Base-by-base conservation (phyloP, 257 asterid species). In the Jacaranda mimosifolia region DNA sequence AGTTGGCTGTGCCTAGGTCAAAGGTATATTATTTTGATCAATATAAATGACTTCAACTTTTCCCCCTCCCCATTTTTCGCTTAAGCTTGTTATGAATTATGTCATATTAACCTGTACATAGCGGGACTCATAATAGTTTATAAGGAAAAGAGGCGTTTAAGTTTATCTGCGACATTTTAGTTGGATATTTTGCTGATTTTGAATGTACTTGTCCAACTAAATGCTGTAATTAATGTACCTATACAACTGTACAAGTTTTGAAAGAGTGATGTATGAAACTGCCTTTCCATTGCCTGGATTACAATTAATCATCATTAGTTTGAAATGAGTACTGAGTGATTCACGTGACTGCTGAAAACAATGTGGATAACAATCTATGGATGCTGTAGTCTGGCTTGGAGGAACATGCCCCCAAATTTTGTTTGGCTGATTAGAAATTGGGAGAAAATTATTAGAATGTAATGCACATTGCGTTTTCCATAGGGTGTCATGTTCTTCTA, bases 1-100 rank as follows among this genome's bases (percentile, higher is more conserved):
- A 70, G 73, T 79, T 81, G 74, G 53, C 77, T 1, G 45, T 53
- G 36, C 69, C 86, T 56, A 82, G 40, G 63, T 64, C 42, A 70
- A 84, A 87, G 95, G 98, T 91, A 83, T 72, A 79, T 21, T 46
- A 68, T 70, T 75, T 64, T 73, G 48, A 56, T 52, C 48, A 53
- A 17, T 38, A 11, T 67, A 56, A 72, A 9, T 74, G 21, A 19
- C 77, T 15, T 11, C 40, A 12, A 64, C 63, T 4, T 56, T 45
- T 15, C 3, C 13, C 36, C 9, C 36, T 67, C 9, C 21, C 11
- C 39, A 38, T 8, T 38, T 73, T 9, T 74, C 3, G 19, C 40
- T 51, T 63, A 46, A 38, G 6, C 18, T 17, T 9, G 43, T 36
- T 26, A 45, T 42, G 68, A 64, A 46, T 17, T 55, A 4, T 68